Base-by-base conservation (phyloP, 805 yeast genomes). In the Myxozyma nipponensis region DNA sequence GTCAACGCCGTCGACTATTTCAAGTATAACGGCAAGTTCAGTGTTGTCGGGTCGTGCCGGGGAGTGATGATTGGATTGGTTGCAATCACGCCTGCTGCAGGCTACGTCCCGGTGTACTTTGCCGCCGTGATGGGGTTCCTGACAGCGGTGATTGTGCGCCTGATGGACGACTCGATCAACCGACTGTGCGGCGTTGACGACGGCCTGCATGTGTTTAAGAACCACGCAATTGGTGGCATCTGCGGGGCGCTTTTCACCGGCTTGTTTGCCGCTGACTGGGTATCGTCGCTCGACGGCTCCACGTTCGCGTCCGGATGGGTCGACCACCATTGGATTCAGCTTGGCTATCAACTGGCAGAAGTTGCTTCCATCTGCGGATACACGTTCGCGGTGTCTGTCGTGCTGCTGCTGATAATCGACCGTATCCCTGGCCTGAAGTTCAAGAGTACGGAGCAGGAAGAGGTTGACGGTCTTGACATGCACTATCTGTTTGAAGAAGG, bases 11-110 rank as follows among this genome's bases (percentile, higher is more conserved):
- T 90, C 54, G 98, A 93, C 72, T 56, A 47, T 38, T 86, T 46
- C 38, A 34, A 83, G 63, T 73, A 96, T 76, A 81, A 83, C 51
- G 55, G 60, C 32, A 83, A 84, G 54, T 88, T 89, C 70, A 86
- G 98, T 52, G 82, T 95, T 24, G 89, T 88, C 47, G 97, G 97
- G 58, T 77, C 91, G 69, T 89, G 98, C 70, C 83, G 89, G 46
- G 98, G 98, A 64, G 84, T 89, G 53, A 80, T 93, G 67, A 85
- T 95, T 30, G 98, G 98, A 57, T 78, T 91, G 56, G 97, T 93
- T 43, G 93, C 93, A 65, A 83, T 91, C 57, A 91, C 98, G 1
- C 98, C 98, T 42, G 97, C 91, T 57, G 97, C 98, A 19, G 98
- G 97, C 57, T 90, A 74, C 66, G 96, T 91, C 44, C 97, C 97